Evolutionary conservation across 1,139 yeast genomes (phyloP), one percentile per base, ranked within the genome.

Genomic region (Suhomyces anneliseae): DNA sequence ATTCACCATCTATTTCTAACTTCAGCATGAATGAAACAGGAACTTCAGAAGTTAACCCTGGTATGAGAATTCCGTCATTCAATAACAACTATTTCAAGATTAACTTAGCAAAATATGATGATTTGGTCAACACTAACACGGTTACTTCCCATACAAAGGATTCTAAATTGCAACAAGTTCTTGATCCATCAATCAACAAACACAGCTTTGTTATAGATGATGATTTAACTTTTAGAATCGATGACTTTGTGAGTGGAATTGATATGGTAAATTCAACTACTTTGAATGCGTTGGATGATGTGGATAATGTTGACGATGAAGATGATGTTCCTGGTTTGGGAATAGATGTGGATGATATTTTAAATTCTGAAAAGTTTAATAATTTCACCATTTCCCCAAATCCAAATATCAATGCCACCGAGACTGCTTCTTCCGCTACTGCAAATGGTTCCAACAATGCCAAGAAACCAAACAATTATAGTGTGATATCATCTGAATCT

Each of bases 291-390:
- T 51, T 54, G 27, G 64, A 64, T 39, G 70, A 66, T 33, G 63
- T 62, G 3, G 72, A 66, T 34, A 64, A 65, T 45, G 66, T 59
- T 19, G 72, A 66, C 39, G 66, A 56, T 24, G 76, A 69, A 15
- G 76, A 70, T 42, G 76, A 69, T 41, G 69, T 65, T 12, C 72
- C 74, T 0, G 74, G 75, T 3, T 58, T 72, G 39, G 79, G 78
- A 5, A 74, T 75, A 43, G 78, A 74, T 54, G 79, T 74, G 8
- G 80, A 75, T 54, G 76, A 68, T 47, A 70, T 75, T 43, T 62
- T 74, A 49, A 74, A 71, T 47, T 68, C 75, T 0, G 78, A 72
- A 9, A 73, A 70, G 54, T 73, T 72, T 55, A 69, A 66, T 43
- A 68, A 69, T 45, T 64, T 72, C 46, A 58, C 68, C 8, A 55